Evolutionary conservation across 2,329 filamentous ascomycete genomes (phyloP), one percentile per base, ranked within the genome.

Genomic region (Trichophyton schoenleinii): DNA sequence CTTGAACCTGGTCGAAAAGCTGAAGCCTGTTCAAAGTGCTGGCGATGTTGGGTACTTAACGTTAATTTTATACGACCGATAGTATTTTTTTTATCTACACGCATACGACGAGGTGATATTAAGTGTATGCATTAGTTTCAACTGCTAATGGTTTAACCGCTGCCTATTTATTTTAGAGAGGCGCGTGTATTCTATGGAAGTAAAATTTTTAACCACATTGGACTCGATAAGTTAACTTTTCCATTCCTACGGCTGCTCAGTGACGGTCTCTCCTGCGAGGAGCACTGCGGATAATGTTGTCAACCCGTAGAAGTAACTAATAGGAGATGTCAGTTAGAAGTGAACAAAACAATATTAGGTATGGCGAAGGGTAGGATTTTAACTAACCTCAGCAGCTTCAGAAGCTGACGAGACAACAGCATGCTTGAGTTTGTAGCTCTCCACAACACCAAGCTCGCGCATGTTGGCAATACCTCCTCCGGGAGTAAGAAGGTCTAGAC

Each of bases 401-500:
- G 90, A 95, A 22, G 94, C 94, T 64, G 91, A 96, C 60, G 88
- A 95, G 59, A 99, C 94, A 60, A 99, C 94, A n/a, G 94, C 94
- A 73, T 85, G 87, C 84, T 99, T 99, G 73, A 99, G 79, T 82
- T 99, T 99, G 81, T 96, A 97, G 75, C 90, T 95, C 79, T 99
- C 94, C 67, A 99, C 87, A 31, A 99, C 91, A 52, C 94, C 94
- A 57, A 95, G 74, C 69, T 99, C 90, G 60, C 92, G 84, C 94
- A 99, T 99, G 71, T 99, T 94, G 11, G 89, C 83, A 70, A 99
- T 90, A 52, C 91, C 91, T 63, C 94, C 94, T 46, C 94, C 92
- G 1, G 92, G 91, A 1, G 87, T 90, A 77, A 88, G 80, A 65
- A 99, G 79, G 71, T 99, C 94, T 65, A 99, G 79, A 20, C 94